Evolutionary conservation across 306 rosid species (phyloP).

Genomic region (Corylus americana): DNA sequence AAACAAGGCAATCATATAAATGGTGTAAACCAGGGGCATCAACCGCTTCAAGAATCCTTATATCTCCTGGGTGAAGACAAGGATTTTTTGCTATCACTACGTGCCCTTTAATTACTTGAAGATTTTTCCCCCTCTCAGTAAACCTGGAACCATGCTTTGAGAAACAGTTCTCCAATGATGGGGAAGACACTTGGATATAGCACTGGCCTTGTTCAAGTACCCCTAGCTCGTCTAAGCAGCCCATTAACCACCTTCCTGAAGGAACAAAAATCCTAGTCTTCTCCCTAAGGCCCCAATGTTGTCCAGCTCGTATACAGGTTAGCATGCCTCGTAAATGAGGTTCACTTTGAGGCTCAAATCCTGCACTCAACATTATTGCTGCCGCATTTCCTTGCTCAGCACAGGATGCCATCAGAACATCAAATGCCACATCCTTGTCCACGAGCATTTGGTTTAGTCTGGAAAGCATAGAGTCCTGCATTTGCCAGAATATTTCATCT

Average conservation of each 20-base stretch:
- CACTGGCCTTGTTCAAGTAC: conserved; percentile 83
- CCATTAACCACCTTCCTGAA: conserved; percentile 88
- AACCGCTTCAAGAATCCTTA: conserved; percentile 85
- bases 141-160: conserved; percentile 83
- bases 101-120: conserved; percentile 55
- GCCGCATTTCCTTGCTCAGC: conserved; percentile 82
- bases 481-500: conserved; percentile 69
- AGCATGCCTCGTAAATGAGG: conserved; percentile 89
- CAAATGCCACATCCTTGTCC: conserved; percentile 64
- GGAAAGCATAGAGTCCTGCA: conserved; percentile 77
- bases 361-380: conserved; percentile 90
- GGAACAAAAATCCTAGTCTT: conserved; percentile 82
- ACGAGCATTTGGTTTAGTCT: conserved; percentile 58
- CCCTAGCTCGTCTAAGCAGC: conserved; percentile 70
- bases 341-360: conserved; percentile 76
- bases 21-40: conserved; percentile 73
- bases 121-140: conserved; percentile 46
- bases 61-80: conserved; percentile 92
- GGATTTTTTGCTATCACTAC: conserved; percentile 88
- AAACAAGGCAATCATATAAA: conserved; percentile 79
- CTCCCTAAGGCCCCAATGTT: conserved; percentile 85
- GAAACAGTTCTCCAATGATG: conserved; percentile 70
- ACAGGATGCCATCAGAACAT: conserved; percentile 79
- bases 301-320: conserved; percentile 72
- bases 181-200: conserved; percentile 77